A percentile compares a stretch with the other conserved stretches of the same genome.
Conservation (phyloP, 768 basidiomycete species). For the Flagelloscypha sp. region DNA sequence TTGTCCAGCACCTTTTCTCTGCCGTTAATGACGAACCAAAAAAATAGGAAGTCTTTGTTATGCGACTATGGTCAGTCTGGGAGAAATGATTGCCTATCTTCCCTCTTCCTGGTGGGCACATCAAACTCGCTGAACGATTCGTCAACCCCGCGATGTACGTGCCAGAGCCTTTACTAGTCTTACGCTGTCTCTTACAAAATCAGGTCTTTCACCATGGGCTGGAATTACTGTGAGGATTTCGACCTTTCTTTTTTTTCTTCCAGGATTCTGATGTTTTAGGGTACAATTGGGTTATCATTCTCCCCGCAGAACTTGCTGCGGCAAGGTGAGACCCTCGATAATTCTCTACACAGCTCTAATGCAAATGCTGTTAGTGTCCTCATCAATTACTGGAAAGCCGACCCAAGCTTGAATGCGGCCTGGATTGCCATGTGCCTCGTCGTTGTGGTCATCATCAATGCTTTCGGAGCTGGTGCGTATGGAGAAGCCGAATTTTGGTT, state of each 20-base stretch:
- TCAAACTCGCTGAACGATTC: conserved; percentile 75
- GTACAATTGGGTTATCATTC: conserved; percentile 57
- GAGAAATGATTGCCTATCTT: conserved; percentile 72
- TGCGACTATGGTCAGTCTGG: conserved; percentile 17
- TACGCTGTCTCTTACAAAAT: neutral
- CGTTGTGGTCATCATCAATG: conserved; percentile 69
- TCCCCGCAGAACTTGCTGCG: conserved; percentile 69
- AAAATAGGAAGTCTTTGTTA: neutral
- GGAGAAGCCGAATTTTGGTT: conserved; percentile 85
- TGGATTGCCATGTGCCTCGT: conserved; percentile 77
- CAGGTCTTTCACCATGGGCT: conserved; percentile 34
- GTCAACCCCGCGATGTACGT: conserved; percentile 65
- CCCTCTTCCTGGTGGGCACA: conserved; percentile 76
- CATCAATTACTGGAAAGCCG: conserved; percentile 61
- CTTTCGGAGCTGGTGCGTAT: conserved; percentile 69
- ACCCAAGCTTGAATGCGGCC: conserved; percentile 51
- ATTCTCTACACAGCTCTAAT: too few relatives aligned
- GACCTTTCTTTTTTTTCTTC: conserved; percentile 1
- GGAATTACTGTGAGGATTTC: conserved; percentile 41
- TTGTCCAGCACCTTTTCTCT: neutral
- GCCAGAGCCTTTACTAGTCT: conserved; percentile 12
- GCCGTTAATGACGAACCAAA: conserved; percentile 4
- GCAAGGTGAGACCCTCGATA: too few relatives aligned
- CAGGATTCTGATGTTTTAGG: conserved; percentile 12
- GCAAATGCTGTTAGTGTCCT: conserved; percentile 69